Evolutionary conservation across 1,284 basidiomycete genomes (phyloP).

Genomic region (Cryptococcus depauperatus): DNA sequence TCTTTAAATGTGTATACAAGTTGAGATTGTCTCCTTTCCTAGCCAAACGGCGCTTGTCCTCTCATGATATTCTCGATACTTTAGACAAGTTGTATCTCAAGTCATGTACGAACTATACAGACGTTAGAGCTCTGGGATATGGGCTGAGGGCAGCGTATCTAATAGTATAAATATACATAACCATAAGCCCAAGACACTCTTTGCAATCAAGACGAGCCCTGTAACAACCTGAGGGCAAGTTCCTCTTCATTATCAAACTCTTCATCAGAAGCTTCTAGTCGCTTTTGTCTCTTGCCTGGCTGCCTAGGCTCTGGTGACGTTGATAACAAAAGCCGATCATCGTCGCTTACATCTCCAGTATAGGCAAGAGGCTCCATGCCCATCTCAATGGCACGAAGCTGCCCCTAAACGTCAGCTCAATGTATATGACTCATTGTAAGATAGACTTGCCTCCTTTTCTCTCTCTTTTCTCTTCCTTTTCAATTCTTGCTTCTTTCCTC

Average conservation of each 20-base stretch:
- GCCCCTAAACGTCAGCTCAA: not conserved
- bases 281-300: slow-evolving; percentile 17
- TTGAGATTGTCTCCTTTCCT: too few species aligned
- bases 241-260: slow-evolving; percentile 43
- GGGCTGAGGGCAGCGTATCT: too few species aligned
- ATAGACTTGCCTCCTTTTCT: slow-evolving; percentile 53
- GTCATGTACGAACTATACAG: too few species aligned
- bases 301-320: slow-evolving; percentile 9
- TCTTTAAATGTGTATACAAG: too few species aligned
- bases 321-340: slow-evolving; percentile 9
- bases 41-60: too few species aligned
- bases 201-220: slow-evolving; percentile 14
- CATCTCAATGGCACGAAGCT: slow-evolving; percentile 7
- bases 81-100: slow-evolving; percentile 1
- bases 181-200: too few species aligned
- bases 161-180: too few species aligned
- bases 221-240: slow-evolving; percentile 38
- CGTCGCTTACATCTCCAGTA: slow-evolving; percentile 18
- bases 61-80: too few species aligned
- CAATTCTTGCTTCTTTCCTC: slow-evolving; percentile 79
- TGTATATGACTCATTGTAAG: too few species aligned
- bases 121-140: too few species aligned
- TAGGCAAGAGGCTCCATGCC: slow-evolving; percentile 16
- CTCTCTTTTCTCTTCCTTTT: slow-evolving; percentile 77
- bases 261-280: slow-evolving; percentile 5